A percentile compares a stretch with the other conserved stretches of the same genome.
Conservation (phyloP, 352 stramenopile species). For the Globisporangium nunn region DNA sequence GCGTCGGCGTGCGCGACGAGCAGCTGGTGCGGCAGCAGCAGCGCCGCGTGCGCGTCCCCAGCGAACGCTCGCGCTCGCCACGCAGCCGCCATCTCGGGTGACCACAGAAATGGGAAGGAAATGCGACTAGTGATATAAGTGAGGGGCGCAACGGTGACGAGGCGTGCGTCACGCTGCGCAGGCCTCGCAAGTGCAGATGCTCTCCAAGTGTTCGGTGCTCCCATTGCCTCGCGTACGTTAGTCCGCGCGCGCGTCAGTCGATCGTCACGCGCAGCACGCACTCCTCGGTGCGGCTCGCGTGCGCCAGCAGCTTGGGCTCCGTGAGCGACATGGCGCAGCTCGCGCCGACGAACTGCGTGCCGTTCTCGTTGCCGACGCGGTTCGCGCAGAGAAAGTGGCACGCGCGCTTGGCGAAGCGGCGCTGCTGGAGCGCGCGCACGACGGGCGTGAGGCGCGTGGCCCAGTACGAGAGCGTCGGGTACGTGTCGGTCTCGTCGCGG, state of each 20-base stretch:
- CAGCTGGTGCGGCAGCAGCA: constrained; percentile 46
- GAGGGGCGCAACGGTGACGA: not conserved
- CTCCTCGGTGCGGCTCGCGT: constrained; percentile 48
- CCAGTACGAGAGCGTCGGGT: constrained; percentile 68
- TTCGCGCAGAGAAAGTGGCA: constrained; percentile 78
- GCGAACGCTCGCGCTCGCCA: constrained; percentile 7
- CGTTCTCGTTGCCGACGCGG: constrained; percentile 67
- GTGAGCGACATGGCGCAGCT: constrained; percentile 69
- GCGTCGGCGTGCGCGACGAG: constrained; percentile 30
- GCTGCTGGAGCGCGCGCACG: constrained; percentile 28
- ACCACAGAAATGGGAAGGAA: not conserved
- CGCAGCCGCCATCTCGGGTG: not conserved
- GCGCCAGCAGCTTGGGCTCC: constrained; percentile 37
- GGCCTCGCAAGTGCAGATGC: no score
- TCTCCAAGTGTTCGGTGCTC: no score
- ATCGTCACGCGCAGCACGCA: constrained; percentile 36
- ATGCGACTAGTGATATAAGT: not conserved
- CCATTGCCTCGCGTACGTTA: no score
- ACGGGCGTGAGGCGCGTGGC: constrained; percentile 52
- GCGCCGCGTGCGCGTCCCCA: constrained; percentile 16
- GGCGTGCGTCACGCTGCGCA: not conserved
- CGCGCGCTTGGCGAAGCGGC: constrained; percentile 34
- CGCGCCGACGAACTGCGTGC: constrained; percentile 75
- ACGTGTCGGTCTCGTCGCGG: constrained; percentile 29
- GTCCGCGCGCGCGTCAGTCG: not conserved